phyloP scores from a whole-genome alignment of 1,284 basidiomycete species.

The Bondarzewia mesenterica region DNA sequence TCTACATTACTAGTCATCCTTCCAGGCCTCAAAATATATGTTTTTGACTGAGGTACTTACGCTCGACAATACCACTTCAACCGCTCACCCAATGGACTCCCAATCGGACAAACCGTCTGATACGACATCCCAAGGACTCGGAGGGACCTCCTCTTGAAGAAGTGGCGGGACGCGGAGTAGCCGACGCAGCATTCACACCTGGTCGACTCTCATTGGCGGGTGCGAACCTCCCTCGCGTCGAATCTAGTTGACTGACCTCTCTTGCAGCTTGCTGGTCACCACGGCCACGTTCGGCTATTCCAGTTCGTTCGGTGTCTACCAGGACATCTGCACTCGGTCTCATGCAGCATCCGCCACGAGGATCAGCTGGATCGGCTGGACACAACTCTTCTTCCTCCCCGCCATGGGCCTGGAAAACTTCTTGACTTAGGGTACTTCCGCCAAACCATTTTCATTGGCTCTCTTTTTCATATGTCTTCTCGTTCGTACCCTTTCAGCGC shows the following conservation, averaged over 20 bases:
- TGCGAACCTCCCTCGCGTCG: background rate
- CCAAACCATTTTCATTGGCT: constrained; percentile 19
- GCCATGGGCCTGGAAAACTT: constrained; percentile 22
- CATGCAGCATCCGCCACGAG: constrained; percentile 12
- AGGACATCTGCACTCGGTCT: constrained; percentile 15
- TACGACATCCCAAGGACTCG: no score
- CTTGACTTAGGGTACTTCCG: constrained; percentile 28
- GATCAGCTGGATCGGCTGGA: constrained; percentile 27
- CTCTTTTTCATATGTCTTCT: constrained; percentile 20
- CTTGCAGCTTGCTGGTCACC: background rate
- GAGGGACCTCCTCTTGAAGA: no score
- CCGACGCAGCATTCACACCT: no score
- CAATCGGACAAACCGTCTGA: no score
- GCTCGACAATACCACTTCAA: no score
- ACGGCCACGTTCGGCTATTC: constrained; percentile 1
- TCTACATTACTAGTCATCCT: no score
- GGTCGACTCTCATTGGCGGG: background rate
- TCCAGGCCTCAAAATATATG: no score
- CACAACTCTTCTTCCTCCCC: constrained; percentile 27
- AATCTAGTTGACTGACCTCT: background rate
- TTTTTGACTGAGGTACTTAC: no score
- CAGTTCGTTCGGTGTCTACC: constrained; percentile 13
- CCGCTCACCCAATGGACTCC: no score
- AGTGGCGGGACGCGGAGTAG: no score
- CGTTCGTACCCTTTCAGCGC: constrained; percentile 7